These are phyloP conservation scores for Voacanga thouarsii DNA, from an alignment of 257 asterid genomes.

Conservation along the genomic window DNA sequence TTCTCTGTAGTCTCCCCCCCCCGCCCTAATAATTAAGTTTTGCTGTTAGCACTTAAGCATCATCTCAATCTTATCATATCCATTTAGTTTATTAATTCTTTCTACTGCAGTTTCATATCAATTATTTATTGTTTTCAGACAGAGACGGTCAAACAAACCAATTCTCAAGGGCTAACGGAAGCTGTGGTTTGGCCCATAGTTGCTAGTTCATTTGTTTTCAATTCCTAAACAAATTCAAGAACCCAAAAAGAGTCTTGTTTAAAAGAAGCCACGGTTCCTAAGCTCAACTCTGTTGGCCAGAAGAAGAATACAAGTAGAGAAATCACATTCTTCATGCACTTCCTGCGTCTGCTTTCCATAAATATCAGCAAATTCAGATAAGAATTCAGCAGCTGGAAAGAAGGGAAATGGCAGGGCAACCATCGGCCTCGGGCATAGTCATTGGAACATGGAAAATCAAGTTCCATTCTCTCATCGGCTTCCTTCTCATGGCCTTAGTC, in stretches of 20 bases:
- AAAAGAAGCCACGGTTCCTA: background rate
- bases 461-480: slow-evolving; percentile 49
- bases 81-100: background rate
- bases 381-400: background rate
- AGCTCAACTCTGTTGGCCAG: slow-evolving; percentile 2
- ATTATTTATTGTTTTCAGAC: background rate
- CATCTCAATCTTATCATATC: background rate
- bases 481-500: slow-evolving; percentile 44
- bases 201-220: background rate
- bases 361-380: background rate
- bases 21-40: background rate
- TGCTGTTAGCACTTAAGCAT: background rate
- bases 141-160: slow-evolving; percentile 5
- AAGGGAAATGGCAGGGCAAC: slow-evolving; percentile 7
- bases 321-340: background rate
- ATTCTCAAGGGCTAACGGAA: background rate
- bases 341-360: background rate
- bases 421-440: slow-evolving; percentile 8
- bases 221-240: background rate
- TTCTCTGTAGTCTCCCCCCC: no score
- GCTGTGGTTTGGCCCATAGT: background rate
- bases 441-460: slow-evolving; percentile 38
- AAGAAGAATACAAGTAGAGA: background rate
- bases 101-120: background rate
- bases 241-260: background rate